phyloP scores from a whole-genome alignment of 768 basidiomycete genomes.

The Mycena vitilis region DNA sequence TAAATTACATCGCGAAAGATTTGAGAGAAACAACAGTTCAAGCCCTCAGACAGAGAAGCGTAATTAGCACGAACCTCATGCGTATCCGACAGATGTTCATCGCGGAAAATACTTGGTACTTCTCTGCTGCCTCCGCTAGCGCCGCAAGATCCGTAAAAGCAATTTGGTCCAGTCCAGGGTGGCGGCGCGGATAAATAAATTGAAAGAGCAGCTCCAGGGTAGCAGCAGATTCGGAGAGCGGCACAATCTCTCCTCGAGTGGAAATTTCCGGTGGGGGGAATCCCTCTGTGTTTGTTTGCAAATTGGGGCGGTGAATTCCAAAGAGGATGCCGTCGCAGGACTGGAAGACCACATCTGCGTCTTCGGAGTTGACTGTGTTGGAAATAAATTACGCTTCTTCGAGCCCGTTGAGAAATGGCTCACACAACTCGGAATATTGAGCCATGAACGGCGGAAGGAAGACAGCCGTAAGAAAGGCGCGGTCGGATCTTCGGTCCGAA shows the following conservation, averaged over 20 bases:
- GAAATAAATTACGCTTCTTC: neutral
- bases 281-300: slow-evolving; percentile 14
- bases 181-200: slow-evolving; percentile 36
- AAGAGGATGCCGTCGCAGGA: slow-evolving; percentile 12
- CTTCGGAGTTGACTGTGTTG: slow-evolving; percentile 33
- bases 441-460: neutral
- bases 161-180: slow-evolving; percentile 31
- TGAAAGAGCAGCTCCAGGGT: slow-evolving; percentile 34
- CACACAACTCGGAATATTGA: slow-evolving; percentile 18
- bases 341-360: too few species aligned
- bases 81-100: slow-evolving; percentile 26
- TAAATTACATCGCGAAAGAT: too few species aligned
- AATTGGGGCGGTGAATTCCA: slow-evolving; percentile 29
- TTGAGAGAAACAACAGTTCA: too few species aligned
- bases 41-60: too few species aligned
- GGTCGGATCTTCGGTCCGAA: neutral
- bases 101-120: slow-evolving; percentile 35
- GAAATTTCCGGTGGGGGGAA: slow-evolving; percentile 28
- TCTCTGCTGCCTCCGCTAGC: slow-evolving; percentile 36
- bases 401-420: neutral
- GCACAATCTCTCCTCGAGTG: slow-evolving; percentile 1
- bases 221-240: neutral
- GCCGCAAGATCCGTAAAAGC: slow-evolving; percentile 24
- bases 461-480: too few species aligned
- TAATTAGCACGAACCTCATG: too few species aligned